Percentiles rank a stretch among this genome's conserved stretches.
phyloP scores from a whole-genome alignment of 108 stramenopile genomes.

The Skeletonema costatum region DNA sequence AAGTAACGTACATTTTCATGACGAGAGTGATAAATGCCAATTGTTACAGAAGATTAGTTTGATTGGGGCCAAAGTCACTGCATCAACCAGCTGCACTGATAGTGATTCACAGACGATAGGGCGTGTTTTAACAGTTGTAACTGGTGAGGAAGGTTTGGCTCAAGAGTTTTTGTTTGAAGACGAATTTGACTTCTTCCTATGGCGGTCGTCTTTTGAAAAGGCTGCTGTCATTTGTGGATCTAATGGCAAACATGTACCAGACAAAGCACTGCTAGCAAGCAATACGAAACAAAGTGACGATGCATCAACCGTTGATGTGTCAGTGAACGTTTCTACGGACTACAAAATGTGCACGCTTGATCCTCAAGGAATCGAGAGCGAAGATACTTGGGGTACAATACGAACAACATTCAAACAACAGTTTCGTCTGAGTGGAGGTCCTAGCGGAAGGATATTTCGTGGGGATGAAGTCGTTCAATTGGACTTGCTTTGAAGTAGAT shows the following conservation, averaged over 20 bases:
- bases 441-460: constrained; percentile 61
- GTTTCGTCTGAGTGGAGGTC: constrained; percentile 69
- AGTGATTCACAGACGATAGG: background rate
- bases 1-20: constrained; percentile 67
- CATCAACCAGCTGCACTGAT: background rate
- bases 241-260: background rate
- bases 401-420: constrained; percentile 75
- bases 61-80: constrained; percentile 2
- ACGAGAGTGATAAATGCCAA: constrained; percentile 30
- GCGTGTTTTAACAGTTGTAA: constrained; percentile 46
- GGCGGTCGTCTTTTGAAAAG: constrained; percentile 53
- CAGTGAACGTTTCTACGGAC: constrained; percentile 64
- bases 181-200: constrained; percentile 51
- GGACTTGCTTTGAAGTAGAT: constrained; percentile 17
- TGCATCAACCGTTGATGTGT: constrained; percentile 55
- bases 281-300: background rate
- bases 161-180: constrained; percentile 64
- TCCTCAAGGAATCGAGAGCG: constrained; percentile 68
- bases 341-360: constrained; percentile 81
- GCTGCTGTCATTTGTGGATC: constrained; percentile 1
- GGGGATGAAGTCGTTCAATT: constrained; percentile 82
- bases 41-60: constrained; percentile 33
- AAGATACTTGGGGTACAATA: constrained; percentile 79
- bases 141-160: constrained; percentile 54
- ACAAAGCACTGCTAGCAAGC: background rate